Conservation (phyloP, 148 eudicot genomes). For the Cornus suecica region DNA sequence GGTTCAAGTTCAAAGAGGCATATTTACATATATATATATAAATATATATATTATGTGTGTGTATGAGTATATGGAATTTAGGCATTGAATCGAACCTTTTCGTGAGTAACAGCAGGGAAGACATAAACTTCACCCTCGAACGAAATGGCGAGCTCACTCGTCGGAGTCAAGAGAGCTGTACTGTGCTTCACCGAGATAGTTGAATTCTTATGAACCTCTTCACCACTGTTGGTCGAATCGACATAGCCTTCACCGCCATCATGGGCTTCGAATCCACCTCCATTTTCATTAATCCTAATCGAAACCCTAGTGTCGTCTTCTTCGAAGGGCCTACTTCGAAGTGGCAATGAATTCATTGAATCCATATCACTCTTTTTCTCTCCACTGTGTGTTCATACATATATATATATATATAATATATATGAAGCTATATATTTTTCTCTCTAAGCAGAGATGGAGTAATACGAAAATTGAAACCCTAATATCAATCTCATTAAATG, state of each 20-base stretch:
- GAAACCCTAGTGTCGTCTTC: neutral
- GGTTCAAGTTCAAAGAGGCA: too few relatives aligned
- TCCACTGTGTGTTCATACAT: too few relatives aligned
- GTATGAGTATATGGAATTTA: too few relatives aligned
- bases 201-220: slow-evolving; percentile 11
- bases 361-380: slow-evolving; percentile 7
- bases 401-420: too few relatives aligned
- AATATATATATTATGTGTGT: too few relatives aligned
- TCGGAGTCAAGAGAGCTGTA: slow-evolving; percentile 11
- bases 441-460: too few relatives aligned
- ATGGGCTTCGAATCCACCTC: slow-evolving; percentile 21
- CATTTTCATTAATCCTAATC: slow-evolving; percentile 16
- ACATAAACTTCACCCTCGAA: slow-evolving; percentile 63
- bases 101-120: slow-evolving; percentile 62
- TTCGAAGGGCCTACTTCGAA: slow-evolving; percentile 9
- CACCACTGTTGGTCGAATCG: slow-evolving; percentile 13
- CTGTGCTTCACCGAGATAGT: slow-evolving; percentile 12
- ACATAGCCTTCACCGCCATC: slow-evolving; percentile 15
- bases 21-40: too few relatives aligned
- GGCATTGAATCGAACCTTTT: too few relatives aligned
- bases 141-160: slow-evolving; percentile 56
- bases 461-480: neutral
- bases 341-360: slow-evolving; percentile 14
- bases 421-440: too few relatives aligned
- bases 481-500: too few relatives aligned